Evolutionary conservation across 23 red algal species (phyloP), one percentile per base, ranked within the genome.

Genomic region (Gracilaria domingensis): DNA sequence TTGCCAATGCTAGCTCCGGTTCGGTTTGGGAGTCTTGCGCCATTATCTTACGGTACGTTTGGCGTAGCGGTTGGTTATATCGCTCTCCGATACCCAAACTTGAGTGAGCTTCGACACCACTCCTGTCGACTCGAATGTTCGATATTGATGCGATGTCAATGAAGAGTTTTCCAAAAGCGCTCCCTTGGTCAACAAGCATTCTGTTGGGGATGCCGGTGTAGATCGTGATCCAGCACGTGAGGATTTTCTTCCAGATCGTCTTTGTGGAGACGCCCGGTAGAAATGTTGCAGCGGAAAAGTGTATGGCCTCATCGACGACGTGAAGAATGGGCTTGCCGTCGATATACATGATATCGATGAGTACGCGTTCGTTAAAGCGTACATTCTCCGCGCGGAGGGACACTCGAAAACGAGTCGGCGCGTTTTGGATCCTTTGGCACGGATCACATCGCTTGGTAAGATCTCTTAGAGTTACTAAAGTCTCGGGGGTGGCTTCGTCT

Each of bases 291-390:
- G 88, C 88, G 53, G 12, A 37, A 25, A 92, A 83, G 33, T 60
- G 75, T 16, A 77, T 92, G 23, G 25, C 34, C 64, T 83, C 79
- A 54, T 75, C 75, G 13, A 92, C 47, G 49, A 83, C 60, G 20
- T 92, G 77, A 13, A 92, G 8, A 9, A 83, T 74, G 28, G 88
- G 88, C 14, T 42, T 7, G 5, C 51, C 49, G 60, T 92, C 53
- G 28, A 92, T 45, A 61, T 92, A 92, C 64, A 92, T 83, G 29
- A 92, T 66, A 39, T 92, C 88, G 21, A 83, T 50, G 14, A 71
- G 82, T 44, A 92, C 7, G 7, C 3, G 20, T 14, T 92, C 59
- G 44, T 92, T 92, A 48, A 83, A 92, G 0, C 35, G 25, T 28
- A 39, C 79, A 55, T 92, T 79, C 51, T 79, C 85, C 5, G 69